phyloP scores from a whole-genome alignment of 148 eudicot genomes.

The Amaranthus palmeri region DNA sequence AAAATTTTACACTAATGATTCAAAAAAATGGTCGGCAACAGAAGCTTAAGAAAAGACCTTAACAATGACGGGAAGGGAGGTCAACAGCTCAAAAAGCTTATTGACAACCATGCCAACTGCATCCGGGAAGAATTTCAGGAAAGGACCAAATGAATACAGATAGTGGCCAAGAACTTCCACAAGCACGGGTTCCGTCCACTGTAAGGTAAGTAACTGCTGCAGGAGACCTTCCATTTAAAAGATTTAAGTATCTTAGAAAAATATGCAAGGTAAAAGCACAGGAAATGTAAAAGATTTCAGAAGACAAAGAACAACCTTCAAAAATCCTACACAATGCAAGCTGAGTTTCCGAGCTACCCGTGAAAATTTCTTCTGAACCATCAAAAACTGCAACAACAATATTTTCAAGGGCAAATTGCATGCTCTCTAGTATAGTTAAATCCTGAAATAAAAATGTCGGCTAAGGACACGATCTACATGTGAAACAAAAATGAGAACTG shows the following conservation, averaged over 20 bases:
- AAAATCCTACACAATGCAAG: constrained; percentile 57
- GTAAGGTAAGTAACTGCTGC: constrained; percentile 69
- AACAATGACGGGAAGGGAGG: constrained; percentile 58
- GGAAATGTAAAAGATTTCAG: constrained; percentile 2
- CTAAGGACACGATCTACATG: neutral
- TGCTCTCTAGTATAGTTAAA: constrained; percentile 78
- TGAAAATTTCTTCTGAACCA: constrained; percentile 53
- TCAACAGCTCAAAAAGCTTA: constrained; percentile 90
- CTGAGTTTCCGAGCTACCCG: constrained; percentile 47
- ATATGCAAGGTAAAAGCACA: constrained; percentile 10
- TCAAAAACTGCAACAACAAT: constrained; percentile 67
- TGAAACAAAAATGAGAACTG: neutral
- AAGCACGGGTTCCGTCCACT: constrained; percentile 81
- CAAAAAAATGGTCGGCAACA: neutral
- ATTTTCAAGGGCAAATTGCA: constrained; percentile 79
- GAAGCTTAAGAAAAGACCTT: constrained; percentile 43
- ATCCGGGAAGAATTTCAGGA: constrained; percentile 70
- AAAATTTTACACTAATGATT: neutral
- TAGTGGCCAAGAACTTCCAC: constrained; percentile 90
- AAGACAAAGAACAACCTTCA: constrained; percentile 52
- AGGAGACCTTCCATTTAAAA: constrained; percentile 65
- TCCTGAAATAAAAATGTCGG: constrained; percentile 38
- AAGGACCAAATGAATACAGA: constrained; percentile 84
- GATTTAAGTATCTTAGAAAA: constrained; percentile 31
- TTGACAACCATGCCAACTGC: constrained; percentile 78